These are phyloP conservation scores for Aspergillus sp. DNA, from an alignment of 2,329 filamentous ascomycete genomes.

Conservation along the genomic window DNA sequence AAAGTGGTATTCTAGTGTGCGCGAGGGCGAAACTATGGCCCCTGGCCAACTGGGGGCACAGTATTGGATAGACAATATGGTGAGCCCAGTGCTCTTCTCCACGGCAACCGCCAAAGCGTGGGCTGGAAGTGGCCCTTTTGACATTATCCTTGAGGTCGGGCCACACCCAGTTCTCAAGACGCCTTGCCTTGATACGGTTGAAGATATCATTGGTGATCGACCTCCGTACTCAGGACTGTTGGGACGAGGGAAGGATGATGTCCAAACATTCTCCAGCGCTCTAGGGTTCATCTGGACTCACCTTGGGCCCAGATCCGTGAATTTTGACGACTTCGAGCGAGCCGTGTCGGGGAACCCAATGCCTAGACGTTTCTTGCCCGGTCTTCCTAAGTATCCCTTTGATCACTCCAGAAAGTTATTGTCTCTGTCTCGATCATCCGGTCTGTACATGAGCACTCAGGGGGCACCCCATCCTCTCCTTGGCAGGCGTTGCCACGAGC, in stretches of 20 bases:
- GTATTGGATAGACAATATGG: constrained; percentile 34
- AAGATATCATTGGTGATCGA: neutral
- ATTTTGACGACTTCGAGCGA: constrained; percentile 5
- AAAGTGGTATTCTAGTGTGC: constrained; percentile 9
- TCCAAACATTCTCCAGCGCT: constrained; percentile 5
- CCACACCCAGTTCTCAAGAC: constrained; percentile 27
- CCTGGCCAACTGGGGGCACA: constrained; percentile 1
- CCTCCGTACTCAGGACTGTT: constrained; percentile 11
- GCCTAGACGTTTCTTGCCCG: neutral
- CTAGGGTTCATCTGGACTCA: constrained; percentile 15
- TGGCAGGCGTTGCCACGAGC: neutral
- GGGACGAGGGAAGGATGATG: constrained; percentile 7
- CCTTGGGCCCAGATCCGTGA: constrained; percentile 6
- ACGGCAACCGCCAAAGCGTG: constrained; percentile 14
- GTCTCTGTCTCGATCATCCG: neutral
- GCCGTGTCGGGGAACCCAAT: constrained; percentile 11
- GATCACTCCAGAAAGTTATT: neutral
- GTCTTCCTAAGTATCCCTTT: neutral
- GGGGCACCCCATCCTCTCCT: neutral
- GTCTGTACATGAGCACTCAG: neutral
- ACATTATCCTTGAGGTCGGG: constrained; percentile 20
- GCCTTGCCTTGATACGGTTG: constrained; percentile 12
- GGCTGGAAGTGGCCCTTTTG: constrained; percentile 3
- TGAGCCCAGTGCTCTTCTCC: constrained; percentile 27
- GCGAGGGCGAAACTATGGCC: neutral